Conservation (phyloP, 1,284 basidiomycete genomes). For the Tilletia caries region DNA sequence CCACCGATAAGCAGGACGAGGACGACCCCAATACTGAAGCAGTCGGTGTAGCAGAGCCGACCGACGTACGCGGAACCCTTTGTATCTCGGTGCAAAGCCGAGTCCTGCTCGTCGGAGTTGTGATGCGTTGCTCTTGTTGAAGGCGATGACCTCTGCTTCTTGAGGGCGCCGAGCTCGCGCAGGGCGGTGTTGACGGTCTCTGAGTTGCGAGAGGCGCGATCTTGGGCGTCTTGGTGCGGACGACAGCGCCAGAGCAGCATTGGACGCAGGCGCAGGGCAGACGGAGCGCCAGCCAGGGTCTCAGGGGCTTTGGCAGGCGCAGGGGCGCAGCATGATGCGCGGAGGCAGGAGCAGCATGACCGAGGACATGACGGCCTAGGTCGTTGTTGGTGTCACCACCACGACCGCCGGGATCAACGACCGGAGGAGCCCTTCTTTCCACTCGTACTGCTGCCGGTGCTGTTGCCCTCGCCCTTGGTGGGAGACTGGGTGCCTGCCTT, state of each 20-base stretch:
- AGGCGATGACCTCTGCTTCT: too few relatives aligned
- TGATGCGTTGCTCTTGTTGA: too few relatives aligned
- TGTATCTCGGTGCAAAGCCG: too few relatives aligned
- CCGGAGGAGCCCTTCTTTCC: background rate
- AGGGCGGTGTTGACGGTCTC: too few relatives aligned
- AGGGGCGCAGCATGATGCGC: background rate
- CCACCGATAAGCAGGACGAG: conserved; percentile 95
- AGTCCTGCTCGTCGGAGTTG: too few relatives aligned
- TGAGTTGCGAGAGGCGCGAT: too few relatives aligned
- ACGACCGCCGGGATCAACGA: background rate
- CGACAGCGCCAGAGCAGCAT: background rate
- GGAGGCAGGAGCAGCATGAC: background rate
- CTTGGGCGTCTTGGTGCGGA: background rate
- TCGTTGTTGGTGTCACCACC: background rate
- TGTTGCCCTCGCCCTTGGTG: background rate
- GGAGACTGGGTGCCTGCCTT: background rate
- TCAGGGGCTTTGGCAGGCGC: background rate
- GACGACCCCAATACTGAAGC: too few relatives aligned
- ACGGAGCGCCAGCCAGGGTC: background rate
- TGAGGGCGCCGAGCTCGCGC: too few relatives aligned
- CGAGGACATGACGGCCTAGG: background rate
- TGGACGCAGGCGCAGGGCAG: conserved; percentile 2
- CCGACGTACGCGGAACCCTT: too few relatives aligned
- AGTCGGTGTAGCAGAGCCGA: too few relatives aligned
- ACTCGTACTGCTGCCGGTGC: background rate